phyloP scores from a whole-genome alignment of 192 early-diverging fungal genomes.

The Rhizophlyctis rosea region DNA sequence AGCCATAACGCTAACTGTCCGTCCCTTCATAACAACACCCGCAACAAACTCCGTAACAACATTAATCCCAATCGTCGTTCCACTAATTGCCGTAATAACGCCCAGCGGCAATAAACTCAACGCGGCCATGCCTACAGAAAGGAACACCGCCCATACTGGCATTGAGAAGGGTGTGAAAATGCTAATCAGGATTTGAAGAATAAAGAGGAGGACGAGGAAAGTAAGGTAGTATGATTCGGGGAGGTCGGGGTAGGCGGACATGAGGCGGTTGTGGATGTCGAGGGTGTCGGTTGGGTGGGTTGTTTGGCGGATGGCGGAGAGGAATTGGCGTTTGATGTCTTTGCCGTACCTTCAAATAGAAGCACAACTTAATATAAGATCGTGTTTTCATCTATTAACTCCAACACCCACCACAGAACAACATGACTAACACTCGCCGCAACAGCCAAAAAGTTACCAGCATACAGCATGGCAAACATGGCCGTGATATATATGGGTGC shows the following conservation, averaged over 20 bases:
- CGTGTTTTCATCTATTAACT: no score
- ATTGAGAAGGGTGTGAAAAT: constrained; percentile 56
- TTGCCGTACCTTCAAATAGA: constrained; percentile 42
- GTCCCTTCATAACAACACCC: constrained; percentile 75
- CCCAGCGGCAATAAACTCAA: constrained; percentile 55
- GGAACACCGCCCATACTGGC: constrained; percentile 68
- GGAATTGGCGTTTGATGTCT: constrained; percentile 47
- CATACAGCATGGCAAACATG: constrained; percentile 1
- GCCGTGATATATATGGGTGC: constrained; percentile 34
- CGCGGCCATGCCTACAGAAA: constrained; percentile 20
- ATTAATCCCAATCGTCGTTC: constrained; percentile 73
- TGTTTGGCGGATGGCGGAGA: constrained; percentile 2
- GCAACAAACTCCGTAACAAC: constrained; percentile 83
- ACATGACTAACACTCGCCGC: constrained; percentile 56
- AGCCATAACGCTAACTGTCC: constrained; percentile 77
- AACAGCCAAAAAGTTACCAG: constrained; percentile 40
- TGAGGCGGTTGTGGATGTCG: constrained; percentile 69
- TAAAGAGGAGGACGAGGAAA: constrained; percentile 43
- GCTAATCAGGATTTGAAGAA: constrained; percentile 46
- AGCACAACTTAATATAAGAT: constrained; percentile 37
- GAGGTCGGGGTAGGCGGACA: constrained; percentile 71
- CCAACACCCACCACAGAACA: constrained; percentile 58
- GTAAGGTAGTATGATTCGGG: constrained; percentile 59
- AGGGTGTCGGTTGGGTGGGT: constrained; percentile 35
- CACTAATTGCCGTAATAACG: constrained; percentile 77